phyloP scores from a whole-genome alignment of 306 rosid species.

The Gastrolobium villosum region DNA sequence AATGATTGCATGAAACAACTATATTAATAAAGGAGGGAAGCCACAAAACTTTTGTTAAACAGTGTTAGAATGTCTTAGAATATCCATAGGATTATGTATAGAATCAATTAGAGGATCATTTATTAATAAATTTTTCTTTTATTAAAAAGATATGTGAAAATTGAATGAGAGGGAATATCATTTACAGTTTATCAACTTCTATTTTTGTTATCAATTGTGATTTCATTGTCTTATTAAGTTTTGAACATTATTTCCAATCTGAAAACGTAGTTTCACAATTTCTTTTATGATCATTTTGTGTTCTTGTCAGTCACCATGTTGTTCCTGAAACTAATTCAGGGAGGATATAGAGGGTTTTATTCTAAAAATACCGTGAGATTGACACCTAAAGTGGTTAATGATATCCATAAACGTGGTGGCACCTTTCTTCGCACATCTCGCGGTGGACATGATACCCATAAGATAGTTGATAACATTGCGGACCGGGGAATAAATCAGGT shows the following conservation, averaged over 20 bases:
- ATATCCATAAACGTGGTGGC: slow-evolving; percentile 94
- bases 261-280: not conserved
- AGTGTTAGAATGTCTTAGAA: no score
- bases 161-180: not conserved
- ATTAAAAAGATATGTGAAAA: not conserved
- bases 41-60: not conserved
- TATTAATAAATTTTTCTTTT: not conserved
- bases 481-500: slow-evolving; percentile 98
- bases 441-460: slow-evolving; percentile 95
- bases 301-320: slow-evolving; percentile 32
- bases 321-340: slow-evolving; percentile 64
- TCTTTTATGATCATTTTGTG: slow-evolving; percentile 34
- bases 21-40: not conserved
- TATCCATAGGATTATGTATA: no score
- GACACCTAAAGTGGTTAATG: slow-evolving; percentile 83
- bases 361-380: slow-evolving; percentile 80
- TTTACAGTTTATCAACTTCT: not conserved
- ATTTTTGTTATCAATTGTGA: not conserved
- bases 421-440: slow-evolving; percentile 93
- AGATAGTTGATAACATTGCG: slow-evolving; percentile 93
- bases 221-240: slow-evolving; percentile 17
- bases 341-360: slow-evolving; percentile 91
- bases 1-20: not conserved
- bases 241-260: not conserved
- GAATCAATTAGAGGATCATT: no score